A percentile compares a stretch with the other conserved stretches of the same genome.
phyloP scores from a whole-genome alignment of 257 asterid species.

The Anisodus acutangulus region DNA sequence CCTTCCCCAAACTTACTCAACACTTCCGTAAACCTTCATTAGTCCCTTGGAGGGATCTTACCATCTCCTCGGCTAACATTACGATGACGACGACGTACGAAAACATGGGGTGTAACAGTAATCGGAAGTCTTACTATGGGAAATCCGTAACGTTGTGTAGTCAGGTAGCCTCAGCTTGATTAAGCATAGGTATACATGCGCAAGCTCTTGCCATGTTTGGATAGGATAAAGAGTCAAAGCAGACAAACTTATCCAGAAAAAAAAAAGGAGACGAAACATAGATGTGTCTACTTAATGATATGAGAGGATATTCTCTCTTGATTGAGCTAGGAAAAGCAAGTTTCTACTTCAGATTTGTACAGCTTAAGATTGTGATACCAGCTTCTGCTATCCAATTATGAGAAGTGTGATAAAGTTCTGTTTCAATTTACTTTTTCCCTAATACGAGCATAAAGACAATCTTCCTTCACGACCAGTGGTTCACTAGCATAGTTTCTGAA shows the following conservation, averaged over 20 bases:
- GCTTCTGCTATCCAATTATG: constrained; percentile 21
- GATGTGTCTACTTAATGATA: neutral
- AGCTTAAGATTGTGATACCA: constrained; percentile 1
- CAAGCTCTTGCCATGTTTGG: neutral
- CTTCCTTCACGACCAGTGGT: neutral
- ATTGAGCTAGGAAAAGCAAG: neutral
- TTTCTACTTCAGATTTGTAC: neutral
- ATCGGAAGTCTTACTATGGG: neutral
- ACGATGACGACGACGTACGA: too few relatives aligned
- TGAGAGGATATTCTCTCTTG: neutral
- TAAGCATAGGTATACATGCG: constrained; percentile 15
- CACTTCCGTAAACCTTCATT: too few relatives aligned
- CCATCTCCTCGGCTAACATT: too few relatives aligned
- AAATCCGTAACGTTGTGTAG: neutral
- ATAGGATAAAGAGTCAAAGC: neutral
- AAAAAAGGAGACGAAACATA: neutral
- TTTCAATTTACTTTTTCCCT: neutral
- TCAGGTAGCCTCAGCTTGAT: neutral
- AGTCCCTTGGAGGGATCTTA: too few relatives aligned
- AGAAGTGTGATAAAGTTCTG: constrained; percentile 6
- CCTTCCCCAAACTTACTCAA: too few relatives aligned
- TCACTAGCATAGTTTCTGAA: neutral
- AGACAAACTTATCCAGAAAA: neutral
- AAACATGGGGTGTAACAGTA: too few relatives aligned
- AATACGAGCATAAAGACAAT: neutral